phyloP scores from a whole-genome alignment of 139 green algal genomes.

The Chlamydomonas eustigma region DNA sequence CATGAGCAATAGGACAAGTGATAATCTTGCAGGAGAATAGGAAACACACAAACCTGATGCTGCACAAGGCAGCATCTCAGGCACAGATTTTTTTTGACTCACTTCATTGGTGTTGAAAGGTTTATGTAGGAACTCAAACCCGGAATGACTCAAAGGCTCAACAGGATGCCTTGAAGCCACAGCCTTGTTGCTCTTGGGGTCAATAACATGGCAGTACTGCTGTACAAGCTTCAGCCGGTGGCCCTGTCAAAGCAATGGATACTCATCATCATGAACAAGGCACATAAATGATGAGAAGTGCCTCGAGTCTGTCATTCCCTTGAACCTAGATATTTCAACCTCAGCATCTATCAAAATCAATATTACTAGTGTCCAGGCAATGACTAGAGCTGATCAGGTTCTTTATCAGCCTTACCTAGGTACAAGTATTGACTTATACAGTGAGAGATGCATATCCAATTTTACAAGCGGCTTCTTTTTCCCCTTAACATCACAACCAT shows the following conservation, averaged over 20 bases:
- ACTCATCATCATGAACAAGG: not conserved
- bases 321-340: too few relatives aligned
- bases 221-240: slow-evolving; percentile 39
- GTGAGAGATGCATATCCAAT: too few relatives aligned
- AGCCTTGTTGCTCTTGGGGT: slow-evolving; percentile 26
- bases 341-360: too few relatives aligned
- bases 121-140: slow-evolving; percentile 42
- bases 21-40: not conserved
- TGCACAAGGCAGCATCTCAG: not conserved
- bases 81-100: not conserved
- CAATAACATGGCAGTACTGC: slow-evolving; percentile 36
- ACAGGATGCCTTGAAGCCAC: slow-evolving; percentile 28
- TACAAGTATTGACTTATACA: too few relatives aligned
- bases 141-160: slow-evolving; percentile 31
- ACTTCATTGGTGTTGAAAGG: slow-evolving; percentile 46
- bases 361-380: too few relatives aligned
- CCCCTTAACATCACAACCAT: slow-evolving; percentile 54
- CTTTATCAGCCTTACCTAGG: too few relatives aligned
- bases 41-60: not conserved
- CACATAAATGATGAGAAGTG: slow-evolving; percentile 35
- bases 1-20: slow-evolving; percentile 21
- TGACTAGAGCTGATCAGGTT: too few relatives aligned
- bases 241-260: slow-evolving; percentile 15
- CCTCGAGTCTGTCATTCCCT: too few relatives aligned
- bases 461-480: too few relatives aligned